Conservation (phyloP, 2,329 filamentous ascomycete genomes). For the Didymella pomorum region DNA sequence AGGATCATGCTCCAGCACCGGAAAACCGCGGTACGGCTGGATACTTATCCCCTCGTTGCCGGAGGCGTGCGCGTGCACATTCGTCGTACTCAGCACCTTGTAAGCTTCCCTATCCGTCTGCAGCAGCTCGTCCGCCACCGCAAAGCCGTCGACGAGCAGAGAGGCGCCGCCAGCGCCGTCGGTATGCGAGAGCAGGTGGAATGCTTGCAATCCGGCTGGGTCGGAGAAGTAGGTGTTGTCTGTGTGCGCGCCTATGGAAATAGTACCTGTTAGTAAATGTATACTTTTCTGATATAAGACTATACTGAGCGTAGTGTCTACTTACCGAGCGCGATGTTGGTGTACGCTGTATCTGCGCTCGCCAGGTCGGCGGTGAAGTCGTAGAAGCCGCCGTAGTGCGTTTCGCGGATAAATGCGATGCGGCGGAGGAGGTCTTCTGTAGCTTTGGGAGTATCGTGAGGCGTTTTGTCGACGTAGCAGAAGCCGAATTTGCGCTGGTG, state of each 20-base stretch:
- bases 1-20: constrained; percentile 72
- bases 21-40: constrained; percentile 72
- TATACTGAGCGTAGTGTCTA: too few relatives aligned
- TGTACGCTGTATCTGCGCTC: constrained; percentile 91
- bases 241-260: constrained; percentile 88
- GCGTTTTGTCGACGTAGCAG: constrained; percentile 76
- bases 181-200: constrained; percentile 87
- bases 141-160: constrained; percentile 86
- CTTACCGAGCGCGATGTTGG: constrained; percentile 80
- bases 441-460: constrained; percentile 66
- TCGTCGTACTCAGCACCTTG: constrained; percentile 63
- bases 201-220: constrained; percentile 87
- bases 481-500: constrained; percentile 73
- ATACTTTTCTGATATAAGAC: too few relatives aligned
- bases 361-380: constrained; percentile 91
- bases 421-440: constrained; percentile 79
- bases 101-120: constrained; percentile 65
- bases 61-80: constrained; percentile 80
- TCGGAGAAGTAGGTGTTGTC: constrained; percentile 97
- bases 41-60: constrained; percentile 87
- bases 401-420: constrained; percentile 86
- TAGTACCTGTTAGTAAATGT: too few relatives aligned
- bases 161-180: constrained; percentile 75
- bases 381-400: constrained; percentile 86
- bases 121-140: constrained; percentile 69